Evolutionary conservation across 495 filamentous ascomycete genomes (phyloP), one percentile per base, ranked within the genome.

Genomic region (Staphylotrichum longicolle): DNA sequence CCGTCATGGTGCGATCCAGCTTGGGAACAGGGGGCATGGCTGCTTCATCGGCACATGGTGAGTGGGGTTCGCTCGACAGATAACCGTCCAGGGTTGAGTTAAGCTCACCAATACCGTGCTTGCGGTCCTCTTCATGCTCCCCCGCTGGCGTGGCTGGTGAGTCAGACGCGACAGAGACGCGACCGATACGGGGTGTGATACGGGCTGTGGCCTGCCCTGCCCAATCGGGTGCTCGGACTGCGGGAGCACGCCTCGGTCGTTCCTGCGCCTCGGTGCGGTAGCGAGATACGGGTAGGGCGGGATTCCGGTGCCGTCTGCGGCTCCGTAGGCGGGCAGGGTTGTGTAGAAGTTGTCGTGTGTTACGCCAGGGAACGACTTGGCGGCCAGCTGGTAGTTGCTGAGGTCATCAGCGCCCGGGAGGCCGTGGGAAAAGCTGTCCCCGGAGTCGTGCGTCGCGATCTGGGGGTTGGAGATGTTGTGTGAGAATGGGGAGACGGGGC

Each of bases 1-100:
- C 92, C 8, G 91, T 92, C 71, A 92, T 88, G 7, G 91, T 95
- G 52, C 92, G 83, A 55, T 89, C 86, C 62, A 96, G 81, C 73
- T 94, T 95, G 5, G 92, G 90, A 42, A 90, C 79, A 37, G 78
- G 74, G 55, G 73, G 70, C 69, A 79, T 78, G 69, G 66, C 80
- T 80, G 75, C 62, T 74, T 82, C 78, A 63, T 71, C 61, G 46
- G 63, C 61, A n/a, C 57, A 58, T 57, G 69, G 76, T 78, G 68
- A 80, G 76, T 65, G 67, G 56, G 74, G 69, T 67, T 65, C 54
- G 70, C 64, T 60, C 30, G 73, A 66, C 58, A 87, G 85, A 81
- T 83, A 84, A 68, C 83, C 77, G 71, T 64, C 69, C 60, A 66
- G 47, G 37, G 67, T 57, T 56, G 73, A 69, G 56, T 65, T 63